Conservation (phyloP, 2,329 filamentous ascomycete species). For the Calycina herbarum region DNA sequence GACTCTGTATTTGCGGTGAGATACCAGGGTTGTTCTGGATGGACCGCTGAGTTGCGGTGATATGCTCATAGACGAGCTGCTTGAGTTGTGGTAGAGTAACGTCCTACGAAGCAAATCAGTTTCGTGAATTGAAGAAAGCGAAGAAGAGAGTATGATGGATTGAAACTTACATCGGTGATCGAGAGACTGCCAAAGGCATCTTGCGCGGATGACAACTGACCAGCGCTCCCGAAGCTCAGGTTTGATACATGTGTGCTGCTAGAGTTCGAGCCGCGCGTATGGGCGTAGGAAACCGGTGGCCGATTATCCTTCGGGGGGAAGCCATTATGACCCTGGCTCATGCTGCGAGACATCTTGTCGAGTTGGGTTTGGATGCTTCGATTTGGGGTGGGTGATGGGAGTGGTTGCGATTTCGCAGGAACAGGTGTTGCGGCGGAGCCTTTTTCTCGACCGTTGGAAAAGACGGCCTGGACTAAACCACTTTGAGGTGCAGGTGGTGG, state of each 20-base stretch:
- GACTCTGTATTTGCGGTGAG: too few species aligned
- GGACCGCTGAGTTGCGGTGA: not conserved
- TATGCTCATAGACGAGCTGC: not conserved
- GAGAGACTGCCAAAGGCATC: not conserved
- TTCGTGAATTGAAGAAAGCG: not conserved
- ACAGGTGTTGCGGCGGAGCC: conserved; percentile 16
- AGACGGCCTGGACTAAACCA: conserved; percentile 12
- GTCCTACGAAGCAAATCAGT: not conserved
- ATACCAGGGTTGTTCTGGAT: not conserved
- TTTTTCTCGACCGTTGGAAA: conserved; percentile 9
- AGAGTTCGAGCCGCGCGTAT: not conserved
- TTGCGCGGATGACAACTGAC: not conserved
- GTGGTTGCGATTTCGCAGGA: conserved; percentile 15
- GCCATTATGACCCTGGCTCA: not conserved
- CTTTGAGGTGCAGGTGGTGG: not conserved
- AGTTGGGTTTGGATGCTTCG: conserved; percentile 11
- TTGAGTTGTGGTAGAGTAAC: not conserved
- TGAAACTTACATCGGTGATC: not conserved
- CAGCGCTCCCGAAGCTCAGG: not conserved
- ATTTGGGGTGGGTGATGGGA: conserved; percentile 19
- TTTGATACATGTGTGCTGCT: not conserved
- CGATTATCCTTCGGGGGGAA: not conserved
- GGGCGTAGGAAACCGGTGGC: not conserved
- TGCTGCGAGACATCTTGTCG: conserved; percentile 17
- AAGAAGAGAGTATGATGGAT: not conserved